These are phyloP conservation scores for Asterochloris sp. DNA, from an alignment of 139 green algal species.

Conservation along the genomic window DNA sequence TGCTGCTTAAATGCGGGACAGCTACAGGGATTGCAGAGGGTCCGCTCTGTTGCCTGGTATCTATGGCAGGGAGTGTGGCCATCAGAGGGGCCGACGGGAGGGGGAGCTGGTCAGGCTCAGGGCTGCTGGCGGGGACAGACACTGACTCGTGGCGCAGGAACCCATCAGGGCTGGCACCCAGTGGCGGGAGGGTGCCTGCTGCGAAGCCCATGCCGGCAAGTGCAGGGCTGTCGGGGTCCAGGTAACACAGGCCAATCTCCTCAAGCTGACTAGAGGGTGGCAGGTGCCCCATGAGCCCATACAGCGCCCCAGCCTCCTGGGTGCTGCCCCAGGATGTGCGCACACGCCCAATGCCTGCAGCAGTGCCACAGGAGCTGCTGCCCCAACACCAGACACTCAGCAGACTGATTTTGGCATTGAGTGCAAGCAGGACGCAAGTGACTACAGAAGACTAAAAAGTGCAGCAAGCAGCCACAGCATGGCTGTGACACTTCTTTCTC, in stretches of 20 bases:
- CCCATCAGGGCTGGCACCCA: slow-evolving; percentile 65
- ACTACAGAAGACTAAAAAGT: too few species aligned
- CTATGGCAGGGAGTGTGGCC: too few species aligned
- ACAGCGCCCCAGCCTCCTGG: slow-evolving; percentile 58
- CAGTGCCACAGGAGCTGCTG: neutral
- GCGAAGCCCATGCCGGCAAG: slow-evolving; percentile 27
- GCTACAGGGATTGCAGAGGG: too few species aligned
- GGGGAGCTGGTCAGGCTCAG: too few species aligned
- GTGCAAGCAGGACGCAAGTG: too few species aligned
- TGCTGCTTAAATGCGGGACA: too few species aligned
- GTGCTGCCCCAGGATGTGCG: slow-evolving; percentile 61
- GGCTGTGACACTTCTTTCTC: too few species aligned
- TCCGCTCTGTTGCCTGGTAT: too few species aligned
- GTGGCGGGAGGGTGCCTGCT: slow-evolving; percentile 35
- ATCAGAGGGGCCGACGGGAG: too few species aligned
- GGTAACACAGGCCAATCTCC: slow-evolving; percentile 47
- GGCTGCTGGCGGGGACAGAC: neutral
- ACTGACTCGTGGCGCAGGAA: slow-evolving; percentile 34
- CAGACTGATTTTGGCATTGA: too few species aligned
- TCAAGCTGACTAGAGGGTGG: slow-evolving; percentile 19
- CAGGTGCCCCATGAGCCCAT: slow-evolving; percentile 28
- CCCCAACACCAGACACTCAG: too few species aligned
- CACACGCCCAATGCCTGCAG: slow-evolving; percentile 30
- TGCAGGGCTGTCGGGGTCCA: slow-evolving; percentile 21
- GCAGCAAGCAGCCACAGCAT: too few species aligned